Base-by-base conservation (phyloP, 768 basidiomycete species). In the Russula virescens region DNA sequence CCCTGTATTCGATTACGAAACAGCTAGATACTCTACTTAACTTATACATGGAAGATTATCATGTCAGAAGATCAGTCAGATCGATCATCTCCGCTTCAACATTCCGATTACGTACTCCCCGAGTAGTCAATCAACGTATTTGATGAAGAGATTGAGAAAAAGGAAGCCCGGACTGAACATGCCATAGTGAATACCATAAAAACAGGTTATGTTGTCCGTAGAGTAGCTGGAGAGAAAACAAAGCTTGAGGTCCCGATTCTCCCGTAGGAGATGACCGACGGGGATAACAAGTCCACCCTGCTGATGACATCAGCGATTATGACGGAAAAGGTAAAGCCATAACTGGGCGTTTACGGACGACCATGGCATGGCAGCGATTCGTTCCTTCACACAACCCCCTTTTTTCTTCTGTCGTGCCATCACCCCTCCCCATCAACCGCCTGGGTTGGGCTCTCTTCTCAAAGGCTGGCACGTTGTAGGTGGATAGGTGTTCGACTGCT, bases 91-190 rank as follows among this genome's bases (percentile, higher is more conserved):
- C 59, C 73, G 80, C 72, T 85, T 79, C 77, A 91, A 91, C 73
- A 83, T 81, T 59, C 89, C 90, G 0, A 75, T 74, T 69, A 78
- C 75, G 14, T 90, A 83, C 74, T 71, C 72, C 1, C 81, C 84
- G 3, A 74, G 64, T 93, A 90, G 90, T 79, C 83, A 68, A 81
- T 94, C 73, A 80, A 86, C 72, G 72, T 88, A 55, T 94, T 92
- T 71, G 77, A 77, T 46, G 87, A 89, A 70, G 76, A 77, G 23
- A 75, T 74, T 40, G 90, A 92, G 78, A n/a, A n/a, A n/a, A 69
- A 52, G 42, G 58, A 52, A 35, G 51, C 61, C n/a, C 31, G 31
- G 8, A 31, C 31, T 31, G 5, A 31, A 31, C n/a, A n/a, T 31
- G 8, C 31, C 8, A 8, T 3, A 8, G 31, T 31, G 31, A 31